Evolutionary conservation across 805 yeast genomes (phyloP).

Genomic region (Candida ipomoeae): DNA sequence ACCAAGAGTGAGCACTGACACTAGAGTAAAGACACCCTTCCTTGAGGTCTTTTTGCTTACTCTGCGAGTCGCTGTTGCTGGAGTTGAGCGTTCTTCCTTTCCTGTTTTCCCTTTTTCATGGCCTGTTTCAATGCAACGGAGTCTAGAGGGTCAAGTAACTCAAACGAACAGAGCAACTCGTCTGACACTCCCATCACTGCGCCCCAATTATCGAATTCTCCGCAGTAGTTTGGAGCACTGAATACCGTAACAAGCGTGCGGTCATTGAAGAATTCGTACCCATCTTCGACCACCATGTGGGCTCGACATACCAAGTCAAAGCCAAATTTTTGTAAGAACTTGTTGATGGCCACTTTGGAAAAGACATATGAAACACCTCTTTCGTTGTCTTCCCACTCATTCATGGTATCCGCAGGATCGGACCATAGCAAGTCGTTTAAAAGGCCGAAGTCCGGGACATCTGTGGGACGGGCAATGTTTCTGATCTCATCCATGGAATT

Average conservation of each 20-base stretch:
- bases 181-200: conserved; percentile 97
- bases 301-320: conserved; percentile 82
- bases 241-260: conserved; percentile 68
- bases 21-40: neutral
- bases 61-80: conserved; percentile 12
- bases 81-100: conserved; percentile 59
- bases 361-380: conserved; percentile 81
- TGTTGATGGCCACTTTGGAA: conserved; percentile 74
- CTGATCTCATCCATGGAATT: conserved; percentile 72
- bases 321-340: conserved; percentile 67
- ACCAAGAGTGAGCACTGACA: neutral
- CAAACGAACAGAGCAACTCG: conserved; percentile 88
- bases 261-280: conserved; percentile 73
- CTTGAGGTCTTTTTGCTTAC: neutral
- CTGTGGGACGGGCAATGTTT: conserved; percentile 75
- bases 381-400: conserved; percentile 87
- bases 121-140: conserved; percentile 89
- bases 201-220: conserved; percentile 92
- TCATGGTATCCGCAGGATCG: conserved; percentile 77
- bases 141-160: conserved; percentile 89
- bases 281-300: conserved; percentile 85
- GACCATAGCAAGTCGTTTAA: conserved; percentile 78
- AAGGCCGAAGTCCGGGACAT: conserved; percentile 79
- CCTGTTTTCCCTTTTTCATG: conserved; percentile 90
- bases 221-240: conserved; percentile 74